A percentile compares a stretch with the other conserved stretches of the same genome.
These are phyloP conservation scores for Neurospora hispaniola DNA, from an alignment of 495 filamentous ascomycete genomes.

Conservation along the genomic window DNA sequence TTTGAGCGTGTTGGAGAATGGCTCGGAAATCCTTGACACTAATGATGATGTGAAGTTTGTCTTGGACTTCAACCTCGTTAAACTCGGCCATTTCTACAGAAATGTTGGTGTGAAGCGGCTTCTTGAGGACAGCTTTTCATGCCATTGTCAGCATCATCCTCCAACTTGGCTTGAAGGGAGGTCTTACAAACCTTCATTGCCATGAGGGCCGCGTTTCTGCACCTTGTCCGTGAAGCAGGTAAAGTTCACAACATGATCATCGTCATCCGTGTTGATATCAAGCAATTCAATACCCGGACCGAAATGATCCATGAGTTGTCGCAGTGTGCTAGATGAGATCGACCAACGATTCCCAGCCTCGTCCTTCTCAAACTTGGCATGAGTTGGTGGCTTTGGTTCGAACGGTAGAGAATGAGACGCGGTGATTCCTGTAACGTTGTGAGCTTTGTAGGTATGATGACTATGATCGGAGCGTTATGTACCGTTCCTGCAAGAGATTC, in stretches of 20 bases:
- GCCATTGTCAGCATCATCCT: slow-evolving; percentile 1
- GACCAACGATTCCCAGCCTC: slow-evolving; percentile 66
- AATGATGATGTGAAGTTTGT: slow-evolving; percentile 73
- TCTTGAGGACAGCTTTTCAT: slow-evolving; percentile 69
- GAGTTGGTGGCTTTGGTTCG: slow-evolving; percentile 68
- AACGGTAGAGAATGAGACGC: slow-evolving; percentile 90
- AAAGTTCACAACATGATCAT: slow-evolving; percentile 49
- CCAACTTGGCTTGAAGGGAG: background rate
- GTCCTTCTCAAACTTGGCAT: slow-evolving; percentile 73
- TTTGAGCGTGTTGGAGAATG: slow-evolving; percentile 74
- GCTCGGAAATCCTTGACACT: slow-evolving; percentile 92
- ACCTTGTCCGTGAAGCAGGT: slow-evolving; percentile 95
- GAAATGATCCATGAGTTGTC: slow-evolving; percentile 86
- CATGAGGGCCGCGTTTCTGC: slow-evolving; percentile 40
- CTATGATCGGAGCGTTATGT: slow-evolving; percentile 5
- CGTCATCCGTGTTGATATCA: slow-evolving; percentile 66
- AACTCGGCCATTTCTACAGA: slow-evolving; percentile 81
- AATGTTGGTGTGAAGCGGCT: slow-evolving; percentile 87
- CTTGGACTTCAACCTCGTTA: slow-evolving; percentile 64
- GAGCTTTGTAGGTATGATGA: background rate
- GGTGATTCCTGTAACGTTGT: slow-evolving; percentile 52
- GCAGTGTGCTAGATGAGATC: slow-evolving; percentile 61
- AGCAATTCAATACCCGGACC: slow-evolving; percentile 82
- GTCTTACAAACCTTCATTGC: slow-evolving; percentile 56
- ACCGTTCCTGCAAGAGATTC: slow-evolving; percentile 82